These are phyloP conservation scores for Nevesoporus exiguus DNA, from an alignment of 768 basidiomycete genomes.

Conservation along the genomic window DNA sequence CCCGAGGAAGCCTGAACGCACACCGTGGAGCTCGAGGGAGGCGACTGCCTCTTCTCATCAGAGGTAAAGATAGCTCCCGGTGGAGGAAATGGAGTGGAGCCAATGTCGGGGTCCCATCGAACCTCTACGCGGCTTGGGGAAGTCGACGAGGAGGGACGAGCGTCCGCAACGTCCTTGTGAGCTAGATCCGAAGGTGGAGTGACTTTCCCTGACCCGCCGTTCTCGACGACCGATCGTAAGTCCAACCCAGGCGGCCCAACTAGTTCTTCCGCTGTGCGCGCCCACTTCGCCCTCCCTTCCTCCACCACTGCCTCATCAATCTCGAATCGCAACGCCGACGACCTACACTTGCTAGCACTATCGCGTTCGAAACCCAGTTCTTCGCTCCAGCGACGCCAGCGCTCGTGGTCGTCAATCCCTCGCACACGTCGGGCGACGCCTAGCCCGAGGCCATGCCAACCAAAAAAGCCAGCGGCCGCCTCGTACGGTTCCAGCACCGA, in stretches of 20 bases:
- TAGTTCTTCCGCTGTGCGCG: slow-evolving; percentile 16
- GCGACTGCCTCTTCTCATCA: neutral
- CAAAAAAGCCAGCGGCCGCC: slow-evolving; percentile 28
- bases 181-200: neutral
- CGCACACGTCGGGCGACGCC: slow-evolving; percentile 4
- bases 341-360: neutral
- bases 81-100: neutral
- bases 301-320: slow-evolving; percentile 25
- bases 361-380: neutral
- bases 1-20: neutral
- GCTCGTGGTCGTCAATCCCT: neutral
- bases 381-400: neutral
- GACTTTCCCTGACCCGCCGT: neutral
- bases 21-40: neutral
- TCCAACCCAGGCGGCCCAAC: slow-evolving; percentile 18
- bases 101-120: slow-evolving; percentile 17
- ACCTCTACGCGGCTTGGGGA: neutral
- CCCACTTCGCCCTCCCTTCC: slow-evolving; percentile 21
- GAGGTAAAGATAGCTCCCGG: neutral
- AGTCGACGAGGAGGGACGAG: neutral
- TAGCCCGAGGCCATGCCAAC: slow-evolving; percentile 26
- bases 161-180: neutral
- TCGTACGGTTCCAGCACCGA: slow-evolving; percentile 24
- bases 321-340: slow-evolving; percentile 5
- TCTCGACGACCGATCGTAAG: slow-evolving; percentile 3